These are phyloP conservation scores for Pholiota conissans DNA, from an alignment of 768 basidiomycete species.

Conservation along the genomic window DNA sequence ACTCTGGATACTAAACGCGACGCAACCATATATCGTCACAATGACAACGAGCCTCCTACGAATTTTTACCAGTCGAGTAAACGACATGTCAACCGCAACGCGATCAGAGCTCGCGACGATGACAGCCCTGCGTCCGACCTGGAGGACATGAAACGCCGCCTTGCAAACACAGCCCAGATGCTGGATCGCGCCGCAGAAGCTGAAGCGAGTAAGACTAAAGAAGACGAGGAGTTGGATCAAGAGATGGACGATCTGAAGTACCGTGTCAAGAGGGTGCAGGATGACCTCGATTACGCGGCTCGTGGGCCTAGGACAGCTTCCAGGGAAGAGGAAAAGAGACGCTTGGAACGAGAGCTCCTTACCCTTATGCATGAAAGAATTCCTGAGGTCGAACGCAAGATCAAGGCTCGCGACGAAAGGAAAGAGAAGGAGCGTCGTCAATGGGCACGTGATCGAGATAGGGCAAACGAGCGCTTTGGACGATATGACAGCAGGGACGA, in stretches of 20 bases:
- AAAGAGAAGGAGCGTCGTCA: constrained; percentile 79
- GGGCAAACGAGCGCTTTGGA: constrained; percentile 79
- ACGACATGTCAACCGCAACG: constrained; percentile 83
- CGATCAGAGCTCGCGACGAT: constrained; percentile 74
- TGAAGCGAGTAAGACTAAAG: constrained; percentile 59
- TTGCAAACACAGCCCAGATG: constrained; percentile 77
- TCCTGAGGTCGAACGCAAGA: constrained; percentile 85
- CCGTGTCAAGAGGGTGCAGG: constrained; percentile 82
- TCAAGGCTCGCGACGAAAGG: constrained; percentile 76
- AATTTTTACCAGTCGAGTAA: constrained; percentile 78
- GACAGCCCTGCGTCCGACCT: constrained; percentile 66
- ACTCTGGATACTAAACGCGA: constrained; percentile 65
- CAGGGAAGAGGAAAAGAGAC: constrained; percentile 84
- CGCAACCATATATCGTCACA: constrained; percentile 91
- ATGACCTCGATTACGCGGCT: constrained; percentile 87
- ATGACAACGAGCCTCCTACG: constrained; percentile 55
- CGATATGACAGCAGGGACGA: constrained; percentile 57
- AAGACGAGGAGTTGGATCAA: constrained; percentile 89
- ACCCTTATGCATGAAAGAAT: constrained; percentile 86
- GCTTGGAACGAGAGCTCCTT: constrained; percentile 85
- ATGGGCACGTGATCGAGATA: constrained; percentile 77
- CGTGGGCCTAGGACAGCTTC: constrained; percentile 68
- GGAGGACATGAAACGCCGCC: constrained; percentile 81
- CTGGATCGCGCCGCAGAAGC: constrained; percentile 74
- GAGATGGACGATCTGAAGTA: constrained; percentile 88